Conservation (phyloP, 2,329 filamentous ascomycete species). For the Fusarium abutilonis region DNA sequence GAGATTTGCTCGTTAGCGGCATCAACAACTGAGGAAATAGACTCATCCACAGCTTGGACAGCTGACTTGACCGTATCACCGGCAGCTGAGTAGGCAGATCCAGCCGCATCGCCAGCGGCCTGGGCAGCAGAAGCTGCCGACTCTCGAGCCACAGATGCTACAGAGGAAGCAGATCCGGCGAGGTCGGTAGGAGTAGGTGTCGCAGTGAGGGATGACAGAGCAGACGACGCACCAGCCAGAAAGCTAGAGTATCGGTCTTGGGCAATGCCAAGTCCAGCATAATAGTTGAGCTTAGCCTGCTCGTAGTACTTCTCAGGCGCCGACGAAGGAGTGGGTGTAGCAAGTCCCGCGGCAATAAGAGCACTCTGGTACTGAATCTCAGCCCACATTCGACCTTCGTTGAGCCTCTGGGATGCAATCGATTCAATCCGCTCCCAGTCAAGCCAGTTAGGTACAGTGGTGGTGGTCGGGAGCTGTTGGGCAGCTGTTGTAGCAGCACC, state of each 20-base stretch:
- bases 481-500: constrained; percentile 61
- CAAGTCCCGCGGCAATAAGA: constrained; percentile 71
- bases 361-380: constrained; percentile 76
- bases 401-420: constrained; percentile 74
- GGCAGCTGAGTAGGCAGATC: constrained; percentile 57
- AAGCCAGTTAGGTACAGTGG: constrained; percentile 53
- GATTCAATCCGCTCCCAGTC: constrained; percentile 65
- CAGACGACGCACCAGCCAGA: constrained; percentile 74
- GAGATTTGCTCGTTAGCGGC: constrained; percentile 55
- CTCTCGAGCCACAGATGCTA: constrained; percentile 60
- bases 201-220: constrained; percentile 68
- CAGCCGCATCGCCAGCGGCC: constrained; percentile 60
- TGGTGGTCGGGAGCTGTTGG: constrained; percentile 59
- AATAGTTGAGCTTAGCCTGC: constrained; percentile 74
- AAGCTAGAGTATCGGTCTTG: constrained; percentile 84
- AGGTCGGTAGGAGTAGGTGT: constrained; percentile 68
- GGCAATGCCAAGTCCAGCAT: constrained; percentile 79
- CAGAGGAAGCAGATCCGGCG: constrained; percentile 60
- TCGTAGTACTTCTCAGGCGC: constrained; percentile 67
- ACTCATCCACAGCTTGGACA: constrained; percentile 52
- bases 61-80: constrained; percentile 56
- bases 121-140: constrained; percentile 58
- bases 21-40: constrained; percentile 56
- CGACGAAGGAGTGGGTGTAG: constrained; percentile 61
- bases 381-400: constrained; percentile 75